phyloP scores from a whole-genome alignment of 2,329 filamentous ascomycete genomes.

The Claviceps maximensis region DNA sequence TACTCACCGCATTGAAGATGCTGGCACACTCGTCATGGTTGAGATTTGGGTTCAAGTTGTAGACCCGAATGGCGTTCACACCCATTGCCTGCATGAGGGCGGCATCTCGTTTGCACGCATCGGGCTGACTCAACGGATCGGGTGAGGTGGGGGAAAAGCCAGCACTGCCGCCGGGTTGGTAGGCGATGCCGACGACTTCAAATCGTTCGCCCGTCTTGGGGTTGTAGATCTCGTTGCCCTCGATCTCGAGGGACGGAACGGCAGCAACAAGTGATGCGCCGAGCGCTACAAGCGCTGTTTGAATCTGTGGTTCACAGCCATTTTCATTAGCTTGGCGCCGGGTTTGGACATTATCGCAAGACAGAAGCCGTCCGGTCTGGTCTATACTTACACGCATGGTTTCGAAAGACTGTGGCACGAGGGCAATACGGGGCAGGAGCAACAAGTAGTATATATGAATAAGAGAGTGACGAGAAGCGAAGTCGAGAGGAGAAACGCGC shows the following conservation, averaged over 20 bases:
- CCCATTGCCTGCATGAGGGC: slow-evolving; percentile 52
- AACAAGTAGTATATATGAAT: neutral
- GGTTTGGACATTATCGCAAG: no score
- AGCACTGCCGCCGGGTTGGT: slow-evolving; percentile 54
- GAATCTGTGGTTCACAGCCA: slow-evolving; percentile 14
- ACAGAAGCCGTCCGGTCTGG: no score
- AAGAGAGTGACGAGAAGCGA: slow-evolving; percentile 13
- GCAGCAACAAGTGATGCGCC: slow-evolving; percentile 40
- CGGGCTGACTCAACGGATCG: slow-evolving; percentile 47
- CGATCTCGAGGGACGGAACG: slow-evolving; percentile 42
- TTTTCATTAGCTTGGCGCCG: slow-evolving; percentile 1
- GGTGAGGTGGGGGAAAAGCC: slow-evolving; percentile 40
- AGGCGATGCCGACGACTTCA: slow-evolving; percentile 54
- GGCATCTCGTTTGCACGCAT: slow-evolving; percentile 49
- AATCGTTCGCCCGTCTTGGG: slow-evolving; percentile 44
- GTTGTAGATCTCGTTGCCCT: slow-evolving; percentile 48
- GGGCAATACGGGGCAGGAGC: neutral
- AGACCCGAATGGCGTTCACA: slow-evolving; percentile 56
- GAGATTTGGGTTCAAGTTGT: slow-evolving; percentile 51
- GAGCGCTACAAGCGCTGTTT: slow-evolving; percentile 37
- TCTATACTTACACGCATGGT: slow-evolving; percentile 11
- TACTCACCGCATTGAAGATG: slow-evolving; percentile 47
- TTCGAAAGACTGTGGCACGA: neutral
- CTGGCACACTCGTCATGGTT: slow-evolving; percentile 55
- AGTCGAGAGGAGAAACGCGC: neutral